Evolutionary conservation across 2,329 filamentous ascomycete species (phyloP).

Genomic region (Orbilia oligospora): DNA sequence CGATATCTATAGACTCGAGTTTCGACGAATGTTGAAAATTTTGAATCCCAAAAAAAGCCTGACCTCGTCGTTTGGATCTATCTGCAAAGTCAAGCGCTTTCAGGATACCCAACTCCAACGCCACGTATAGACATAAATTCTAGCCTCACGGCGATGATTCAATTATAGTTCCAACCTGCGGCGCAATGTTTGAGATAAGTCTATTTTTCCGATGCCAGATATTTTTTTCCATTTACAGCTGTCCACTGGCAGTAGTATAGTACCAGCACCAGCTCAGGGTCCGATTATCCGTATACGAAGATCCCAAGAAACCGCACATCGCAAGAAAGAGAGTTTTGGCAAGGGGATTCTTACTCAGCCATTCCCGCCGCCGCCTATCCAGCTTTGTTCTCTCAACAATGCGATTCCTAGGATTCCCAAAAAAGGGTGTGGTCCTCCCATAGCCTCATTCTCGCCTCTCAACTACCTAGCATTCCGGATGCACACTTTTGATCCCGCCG

Average conservation of each 20-base stretch:
- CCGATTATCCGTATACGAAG: constrained; percentile 7
- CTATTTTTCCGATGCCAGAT: constrained; percentile 36
- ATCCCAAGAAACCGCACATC: neutral
- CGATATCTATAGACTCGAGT: neutral
- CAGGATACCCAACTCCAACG: constrained; percentile 20
- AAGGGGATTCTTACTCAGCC: constrained; percentile 22
- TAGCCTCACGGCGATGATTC: constrained; percentile 21
- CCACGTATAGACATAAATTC: constrained; percentile 1
- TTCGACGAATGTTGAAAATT: neutral
- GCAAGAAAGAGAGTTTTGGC: constrained; percentile 1
- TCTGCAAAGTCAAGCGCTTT: constrained; percentile 24
- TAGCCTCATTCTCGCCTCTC: constrained; percentile 28
- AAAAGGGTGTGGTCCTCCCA: neutral
- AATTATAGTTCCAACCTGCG: constrained; percentile 46
- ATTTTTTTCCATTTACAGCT: neutral
- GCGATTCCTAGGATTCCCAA: neutral
- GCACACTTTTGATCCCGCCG: constrained; percentile 18
- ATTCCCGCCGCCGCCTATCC: neutral
- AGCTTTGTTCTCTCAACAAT: neutral
- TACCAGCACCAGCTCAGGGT: neutral
- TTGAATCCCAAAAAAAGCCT: constrained; percentile 7
- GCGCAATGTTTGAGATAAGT: neutral
- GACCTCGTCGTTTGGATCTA: neutral
- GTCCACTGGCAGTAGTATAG: neutral
- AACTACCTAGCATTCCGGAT: constrained; percentile 25